Evolutionary conservation across 495 filamentous ascomycete species (phyloP), one percentile per base, ranked within the genome.

Genomic region (Hypoxylon crocopeplum): DNA sequence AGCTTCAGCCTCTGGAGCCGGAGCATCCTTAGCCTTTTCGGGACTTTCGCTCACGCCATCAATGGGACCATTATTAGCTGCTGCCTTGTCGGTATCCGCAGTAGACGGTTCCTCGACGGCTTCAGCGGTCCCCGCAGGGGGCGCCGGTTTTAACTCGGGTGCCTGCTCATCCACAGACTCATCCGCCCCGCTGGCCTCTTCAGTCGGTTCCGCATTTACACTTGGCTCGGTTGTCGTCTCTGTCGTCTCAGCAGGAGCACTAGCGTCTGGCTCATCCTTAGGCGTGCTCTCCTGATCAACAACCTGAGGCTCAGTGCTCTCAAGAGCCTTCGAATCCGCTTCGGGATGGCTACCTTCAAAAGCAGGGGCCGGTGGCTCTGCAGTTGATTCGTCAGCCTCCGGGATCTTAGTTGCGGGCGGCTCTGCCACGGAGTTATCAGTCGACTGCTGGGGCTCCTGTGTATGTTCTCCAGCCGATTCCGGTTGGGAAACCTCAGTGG

Each of bases 101-200:
- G 48, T 13, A 7, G 37, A n/a, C 12, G 27, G 17, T 20, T 45
- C 56, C 30, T 58, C 56, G 36, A 37, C 27, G 1, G 27, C 36
- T 16, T 61, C 52, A 25, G 19, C 10, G 11, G 15, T 17, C 16
- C 55, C 57, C 20, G 40, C 39, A 13, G 36, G 13, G 4, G 38
- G 24, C 20, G n/a, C 53, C 30, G 45, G 38, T 27, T 48, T 40
- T 36, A 40, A 8, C 20, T 62, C 33, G 12, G 7, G 12, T 36
- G 40, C 36, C 17, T 54, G 42, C 47, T 20, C 20, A 5, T 25
- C 42, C 13, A 5, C 42, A 15, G 29, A 3, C 15, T 54, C 22
- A 3, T 37, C 42, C 10, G 12, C 1, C 46, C 36, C 15, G 2
- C 6, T 22, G 10, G 21, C 42, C 22, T 38, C 36, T 13, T 54